Conservation (phyloP, 805 yeast genomes). For the Ogataea parapolymorpha region DNA sequence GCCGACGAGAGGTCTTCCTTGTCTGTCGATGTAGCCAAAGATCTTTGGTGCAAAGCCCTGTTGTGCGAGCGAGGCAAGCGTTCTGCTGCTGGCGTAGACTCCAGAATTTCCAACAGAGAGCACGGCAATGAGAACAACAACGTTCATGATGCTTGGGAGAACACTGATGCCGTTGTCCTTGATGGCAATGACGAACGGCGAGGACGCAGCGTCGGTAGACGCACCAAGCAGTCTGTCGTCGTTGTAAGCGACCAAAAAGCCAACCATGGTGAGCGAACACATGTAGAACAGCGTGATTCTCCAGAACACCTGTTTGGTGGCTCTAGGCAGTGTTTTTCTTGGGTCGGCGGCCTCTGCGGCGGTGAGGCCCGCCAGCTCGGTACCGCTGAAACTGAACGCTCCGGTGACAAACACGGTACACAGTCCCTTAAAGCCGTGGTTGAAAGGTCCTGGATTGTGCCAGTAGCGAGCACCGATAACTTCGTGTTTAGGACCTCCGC, state of each 20-base stretch:
- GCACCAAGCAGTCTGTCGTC: conserved; percentile 46
- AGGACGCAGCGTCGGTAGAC: conserved; percentile 52
- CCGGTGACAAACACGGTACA: conserved; percentile 58
- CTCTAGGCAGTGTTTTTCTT: conserved; percentile 52
- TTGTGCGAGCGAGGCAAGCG: conserved; percentile 61
- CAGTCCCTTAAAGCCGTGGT: conserved; percentile 50
- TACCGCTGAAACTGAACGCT: conserved; percentile 56
- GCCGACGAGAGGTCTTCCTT: conserved; percentile 77
- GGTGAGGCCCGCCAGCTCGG: conserved; percentile 56
- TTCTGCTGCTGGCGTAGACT: conserved; percentile 67
- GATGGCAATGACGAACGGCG: conserved; percentile 76
- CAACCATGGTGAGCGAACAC: conserved; percentile 46
- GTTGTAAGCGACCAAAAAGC: conserved; percentile 54
- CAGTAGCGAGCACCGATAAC: conserved; percentile 55
- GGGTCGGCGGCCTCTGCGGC: conserved; percentile 58
- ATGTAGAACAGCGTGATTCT: conserved; percentile 53
- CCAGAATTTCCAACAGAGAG: conserved; percentile 74
- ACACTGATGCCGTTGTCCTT: conserved; percentile 56
- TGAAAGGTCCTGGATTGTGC: conserved; percentile 53
- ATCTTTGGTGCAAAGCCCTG: conserved; percentile 64
- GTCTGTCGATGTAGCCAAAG: conserved; percentile 65
- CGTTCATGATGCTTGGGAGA: conserved; percentile 68
- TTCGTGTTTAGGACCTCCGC: conserved; percentile 55
- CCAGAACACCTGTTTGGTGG: conserved; percentile 58
- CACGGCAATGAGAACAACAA: conserved; percentile 66